A percentile compares a stretch with the other conserved stretches of the same genome.
Evolutionary conservation across 257 asterid genomes (phyloP).

Genomic region (Scutellaria barbata): DNA sequence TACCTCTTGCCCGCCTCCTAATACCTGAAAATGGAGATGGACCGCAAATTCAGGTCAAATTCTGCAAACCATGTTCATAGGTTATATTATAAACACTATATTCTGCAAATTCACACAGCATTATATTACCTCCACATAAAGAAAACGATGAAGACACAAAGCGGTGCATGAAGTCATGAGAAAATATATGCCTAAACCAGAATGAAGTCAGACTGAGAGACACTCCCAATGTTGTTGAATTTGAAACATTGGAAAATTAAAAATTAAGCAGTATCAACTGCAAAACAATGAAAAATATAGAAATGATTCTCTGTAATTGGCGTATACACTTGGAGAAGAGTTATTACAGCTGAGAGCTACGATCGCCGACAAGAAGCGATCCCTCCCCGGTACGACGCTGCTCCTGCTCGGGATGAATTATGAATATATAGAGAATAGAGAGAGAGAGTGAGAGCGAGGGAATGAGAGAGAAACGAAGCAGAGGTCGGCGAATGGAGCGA

Average conservation of each 20-base stretch:
- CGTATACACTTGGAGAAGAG: conserved; percentile 1
- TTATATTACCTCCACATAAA: background rate
- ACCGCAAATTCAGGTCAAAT: no score
- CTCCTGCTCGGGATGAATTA: conserved; percentile 30
- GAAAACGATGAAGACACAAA: background rate
- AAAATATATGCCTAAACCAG: background rate
- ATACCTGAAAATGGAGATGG: conserved; percentile 83
- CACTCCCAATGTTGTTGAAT: background rate
- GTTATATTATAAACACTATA: background rate
- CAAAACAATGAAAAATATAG: background rate
- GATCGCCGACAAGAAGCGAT: conserved; percentile 53
- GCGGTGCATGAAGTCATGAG: background rate
- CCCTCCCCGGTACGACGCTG: conserved; percentile 38
- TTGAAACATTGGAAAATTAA: background rate
- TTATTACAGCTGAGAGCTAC: conserved; percentile 27
- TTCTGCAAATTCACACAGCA: background rate
- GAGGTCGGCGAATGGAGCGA: background rate
- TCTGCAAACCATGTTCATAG: conserved; percentile 23
- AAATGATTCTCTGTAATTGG: background rate
- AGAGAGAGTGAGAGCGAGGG: background rate
- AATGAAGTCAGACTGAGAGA: no score
- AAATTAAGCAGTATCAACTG: background rate
- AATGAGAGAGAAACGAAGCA: conserved; percentile 31
- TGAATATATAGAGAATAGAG: background rate
- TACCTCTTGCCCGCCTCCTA: conserved; percentile 85